Evolutionary conservation across 1,139 yeast genomes (phyloP).

Genomic region (Geotrichum candidum): DNA sequence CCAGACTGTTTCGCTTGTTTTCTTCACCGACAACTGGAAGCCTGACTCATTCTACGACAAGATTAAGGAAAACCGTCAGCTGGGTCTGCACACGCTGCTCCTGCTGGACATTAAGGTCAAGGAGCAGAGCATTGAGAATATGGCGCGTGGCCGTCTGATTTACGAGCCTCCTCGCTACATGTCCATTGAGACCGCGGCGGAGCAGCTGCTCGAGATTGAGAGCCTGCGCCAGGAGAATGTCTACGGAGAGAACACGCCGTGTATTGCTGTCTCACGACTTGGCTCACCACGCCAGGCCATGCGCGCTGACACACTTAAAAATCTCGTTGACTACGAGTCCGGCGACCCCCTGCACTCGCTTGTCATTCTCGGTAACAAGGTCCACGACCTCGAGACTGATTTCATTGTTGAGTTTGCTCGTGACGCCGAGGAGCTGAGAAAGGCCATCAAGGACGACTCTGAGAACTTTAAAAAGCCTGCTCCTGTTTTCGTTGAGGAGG

Average conservation of each 20-base stretch:
- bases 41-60: slow-evolving; percentile 94
- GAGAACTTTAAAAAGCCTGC: slow-evolving; percentile 52
- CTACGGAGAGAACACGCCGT: slow-evolving; percentile 81
- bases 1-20: slow-evolving; percentile 91
- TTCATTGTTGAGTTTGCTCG: slow-evolving; percentile 67
- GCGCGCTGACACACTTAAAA: slow-evolving; percentile 73
- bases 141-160: slow-evolving; percentile 86
- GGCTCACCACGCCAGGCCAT: slow-evolving; percentile 82
- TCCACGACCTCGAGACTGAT: slow-evolving; percentile 88
- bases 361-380: slow-evolving; percentile 85
- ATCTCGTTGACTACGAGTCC: slow-evolving; percentile 69
- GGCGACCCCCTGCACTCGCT: slow-evolving; percentile 94
- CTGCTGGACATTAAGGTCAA: slow-evolving; percentile 91
- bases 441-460: slow-evolving; percentile 61
- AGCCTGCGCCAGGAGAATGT: slow-evolving; percentile 58
- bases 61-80: slow-evolving; percentile 77
- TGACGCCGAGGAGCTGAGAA: slow-evolving; percentile 48
- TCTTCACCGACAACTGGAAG: slow-evolving; percentile 91
- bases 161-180: slow-evolving; percentile 97
- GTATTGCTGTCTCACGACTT: slow-evolving; percentile 84
- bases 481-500: slow-evolving; percentile 17
- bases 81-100: slow-evolving; percentile 86
- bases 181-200: slow-evolving; percentile 85
- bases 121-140: slow-evolving; percentile 89
- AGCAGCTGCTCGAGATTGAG: slow-evolving; percentile 81